These are phyloP conservation scores for Vigna trinervia DNA, from an alignment of 306 rosid genomes.

Conservation along the genomic window DNA sequence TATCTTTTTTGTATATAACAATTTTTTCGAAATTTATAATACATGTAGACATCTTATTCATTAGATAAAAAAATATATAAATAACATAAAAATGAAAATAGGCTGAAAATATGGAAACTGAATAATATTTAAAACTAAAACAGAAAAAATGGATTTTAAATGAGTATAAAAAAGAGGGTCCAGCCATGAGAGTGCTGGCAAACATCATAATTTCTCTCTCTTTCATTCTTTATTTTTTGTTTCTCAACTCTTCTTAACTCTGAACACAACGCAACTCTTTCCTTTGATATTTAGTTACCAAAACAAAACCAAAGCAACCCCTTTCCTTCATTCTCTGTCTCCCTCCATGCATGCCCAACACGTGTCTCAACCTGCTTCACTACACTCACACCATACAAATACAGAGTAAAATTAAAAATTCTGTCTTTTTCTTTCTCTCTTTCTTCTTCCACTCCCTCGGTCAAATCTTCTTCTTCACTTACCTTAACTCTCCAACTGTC, in stretches of 20 bases:
- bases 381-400: background rate
- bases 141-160: too few relatives aligned
- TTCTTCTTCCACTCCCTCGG: background rate
- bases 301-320: background rate
- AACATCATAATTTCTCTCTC: constrained; percentile 7
- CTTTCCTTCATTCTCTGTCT: constrained; percentile 2
- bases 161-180: background rate
- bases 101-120: too few relatives aligned
- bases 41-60: too few relatives aligned
- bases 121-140: too few relatives aligned
- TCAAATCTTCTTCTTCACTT: constrained; percentile 25
- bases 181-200: background rate
- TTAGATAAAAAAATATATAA: too few relatives aligned
- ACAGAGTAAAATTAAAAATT: background rate
- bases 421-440: background rate
- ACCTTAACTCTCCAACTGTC: constrained; percentile 26
- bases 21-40: too few relatives aligned
- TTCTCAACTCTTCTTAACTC: background rate
- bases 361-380: constrained; percentile 41
- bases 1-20: too few relatives aligned
- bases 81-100: too few relatives aligned
- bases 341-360: constrained; percentile 52
- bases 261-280: background rate
- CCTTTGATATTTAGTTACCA: background rate
- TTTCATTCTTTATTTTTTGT: background rate